Evolutionary conservation across 345 rosid genomes (phyloP).

Genomic region (Eucalyptus regnans): DNA sequence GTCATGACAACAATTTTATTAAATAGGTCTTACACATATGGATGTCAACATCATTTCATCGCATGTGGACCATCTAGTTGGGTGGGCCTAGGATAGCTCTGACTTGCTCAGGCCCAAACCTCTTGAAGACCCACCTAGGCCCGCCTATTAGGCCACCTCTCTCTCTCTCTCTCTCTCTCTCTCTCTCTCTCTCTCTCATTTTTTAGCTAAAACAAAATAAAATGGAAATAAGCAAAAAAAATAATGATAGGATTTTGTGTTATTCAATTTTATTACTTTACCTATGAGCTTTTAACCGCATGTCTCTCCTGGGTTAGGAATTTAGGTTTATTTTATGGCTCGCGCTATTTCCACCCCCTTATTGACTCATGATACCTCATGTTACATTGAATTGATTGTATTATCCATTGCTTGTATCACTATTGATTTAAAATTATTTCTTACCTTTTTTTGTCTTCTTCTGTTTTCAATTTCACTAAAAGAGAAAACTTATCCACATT

Average conservation of each 20-base stretch:
- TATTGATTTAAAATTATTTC: no score
- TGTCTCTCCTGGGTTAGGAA: neutral
- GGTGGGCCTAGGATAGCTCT: neutral
- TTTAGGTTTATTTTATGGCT: neutral
- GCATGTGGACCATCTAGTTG: neutral
- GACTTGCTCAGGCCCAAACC: neutral
- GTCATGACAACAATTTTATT: neutral
- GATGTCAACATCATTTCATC: neutral
- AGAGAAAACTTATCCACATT: no score
- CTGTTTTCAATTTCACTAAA: no score
- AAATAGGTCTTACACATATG: neutral
- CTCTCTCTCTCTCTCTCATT: neutral
- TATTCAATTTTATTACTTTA: neutral
- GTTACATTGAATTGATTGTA: no score
- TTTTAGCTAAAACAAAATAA: neutral
- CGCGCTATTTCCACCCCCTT: no score
- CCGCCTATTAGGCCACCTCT: neutral
- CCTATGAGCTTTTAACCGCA: neutral
- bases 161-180: neutral
- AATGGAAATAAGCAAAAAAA: neutral
- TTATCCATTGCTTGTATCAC: no score
- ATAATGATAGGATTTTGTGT: neutral
- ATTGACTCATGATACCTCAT: accelerated
- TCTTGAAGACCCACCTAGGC: neutral
- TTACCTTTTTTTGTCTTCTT: no score